Base-by-base conservation (phyloP, 73 alveolate species). In the Effrenium voratum region DNA sequence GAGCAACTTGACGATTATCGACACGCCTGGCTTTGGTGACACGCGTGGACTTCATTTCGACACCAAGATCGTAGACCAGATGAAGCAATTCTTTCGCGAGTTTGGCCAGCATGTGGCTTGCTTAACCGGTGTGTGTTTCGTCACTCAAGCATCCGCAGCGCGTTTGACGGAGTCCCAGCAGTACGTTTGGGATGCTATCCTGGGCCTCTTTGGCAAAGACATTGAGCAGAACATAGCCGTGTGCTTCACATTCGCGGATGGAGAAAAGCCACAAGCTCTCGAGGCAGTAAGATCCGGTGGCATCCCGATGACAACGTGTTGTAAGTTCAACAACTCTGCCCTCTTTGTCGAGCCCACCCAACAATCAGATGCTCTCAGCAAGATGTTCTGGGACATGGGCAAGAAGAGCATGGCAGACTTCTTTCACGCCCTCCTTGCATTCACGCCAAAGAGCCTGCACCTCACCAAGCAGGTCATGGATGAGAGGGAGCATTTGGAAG, bases 1-100 rank as follows among this genome's bases (percentile, higher is more conserved):
- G 2, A 68, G 84, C 86, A 90, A 90, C 40, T 45, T 90, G 44
- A 90, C 88, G 88, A 70, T 90, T 47, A 70, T 90, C 26, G 97
- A 90, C 97, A 90, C 97, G 3, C 97, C 97, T 3, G 97, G 97
- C 75, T 90, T 90, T 70, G 97, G 88, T 26, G 97, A 90, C n/a
- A 90, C 97, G 22, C 34, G 97, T 2, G 97, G 97, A 19, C 60
- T 70, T 26, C 97, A 90, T 43, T 90, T 68, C 57, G 97, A 90
- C n/a, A 44, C 77, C 88, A 90, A 90, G 76, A 90, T 70, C 10
- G 87, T 90, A 12, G 97, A 90, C 49, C 97, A 90, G 57, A 66
- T 90, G 88, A 90, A 49, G 97, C 66, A 70, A 55, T 70, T 90
- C 77, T 90, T 90, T 49, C n/a, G 68, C 22, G 87, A 52, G 59